Base-by-base conservation (phyloP, 352 stramenopile species). In the Globisporangium recalcitrans region DNA sequence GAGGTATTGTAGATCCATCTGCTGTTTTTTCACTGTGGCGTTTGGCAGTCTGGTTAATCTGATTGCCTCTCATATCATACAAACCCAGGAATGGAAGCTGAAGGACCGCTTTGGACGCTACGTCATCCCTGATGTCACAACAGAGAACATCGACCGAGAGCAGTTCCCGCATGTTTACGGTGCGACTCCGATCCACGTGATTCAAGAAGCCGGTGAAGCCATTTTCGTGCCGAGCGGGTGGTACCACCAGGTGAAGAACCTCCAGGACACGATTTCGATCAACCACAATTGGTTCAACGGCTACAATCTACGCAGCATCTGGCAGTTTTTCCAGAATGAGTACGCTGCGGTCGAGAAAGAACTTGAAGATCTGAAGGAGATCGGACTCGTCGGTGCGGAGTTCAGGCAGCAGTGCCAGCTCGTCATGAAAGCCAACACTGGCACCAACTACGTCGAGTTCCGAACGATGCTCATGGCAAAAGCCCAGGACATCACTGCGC, bases 221-320 rank as follows among this genome's bases (percentile, higher is more conserved):
- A 97, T 99, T 51, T 99, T 99, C 74, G 96, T 99, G n/a, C 96
- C 96, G 1, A 96, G 85, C 26, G 91, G 86, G 10, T 99, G 96
- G 94, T 97, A 97, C 62, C 97, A 99, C 64, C 77, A 97, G 63
- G 96, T 99, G 8, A 75, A 79, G 26, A 99, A 99, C 69, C 44
- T 97, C 13, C 75, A 91, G 34, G 80, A 96, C 68, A 98, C 93
- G 19, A 85, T 99, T 49, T 98, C 92, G 1, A 96, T 99, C 69
- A 99, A 99, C 81, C 94, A 98, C 71, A 99, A 99, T 73, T 99
- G 96, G 96, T 96, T 98, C 64, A 98, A 97, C 55, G 85, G 80
- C 42, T 94, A 84, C 68, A 93, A 84, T 42, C 52, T 93, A 19
- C 47, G 31, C 13, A 62, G 80, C 24, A 58, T 95, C 19, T 93